These are phyloP conservation scores for Penicillium crustosum DNA, from an alignment of 2,329 filamentous ascomycete species.

Conservation along the genomic window DNA sequence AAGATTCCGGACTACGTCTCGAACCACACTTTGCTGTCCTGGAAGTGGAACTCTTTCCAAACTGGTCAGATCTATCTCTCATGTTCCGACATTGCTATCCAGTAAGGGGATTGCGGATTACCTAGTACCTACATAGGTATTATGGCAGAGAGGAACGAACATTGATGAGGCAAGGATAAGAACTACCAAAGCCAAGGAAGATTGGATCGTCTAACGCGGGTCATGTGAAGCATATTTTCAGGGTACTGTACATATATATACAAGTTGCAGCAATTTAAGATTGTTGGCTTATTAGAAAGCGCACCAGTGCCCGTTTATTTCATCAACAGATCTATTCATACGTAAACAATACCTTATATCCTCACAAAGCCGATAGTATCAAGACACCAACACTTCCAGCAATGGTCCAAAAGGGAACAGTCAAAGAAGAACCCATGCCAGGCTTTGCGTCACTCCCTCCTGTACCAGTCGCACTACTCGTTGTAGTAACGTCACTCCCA, in stretches of 20 bases:
- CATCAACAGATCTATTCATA: not conserved
- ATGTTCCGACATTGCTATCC: slow-evolving; percentile 55
- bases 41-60: slow-evolving; percentile 58
- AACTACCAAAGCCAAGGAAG: not conserved
- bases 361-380: not conserved
- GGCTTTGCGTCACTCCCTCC: slow-evolving; percentile 3
- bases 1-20: slow-evolving; percentile 52
- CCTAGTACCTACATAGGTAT: not conserved
- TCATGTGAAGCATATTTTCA: not conserved
- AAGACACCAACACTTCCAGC: not conserved
- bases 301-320: not conserved
- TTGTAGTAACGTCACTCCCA: not conserved
- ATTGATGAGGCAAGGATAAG: not conserved
- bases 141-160: not conserved
- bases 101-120: not conserved
- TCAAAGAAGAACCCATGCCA: not conserved
- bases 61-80: slow-evolving; percentile 55
- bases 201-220: not conserved
- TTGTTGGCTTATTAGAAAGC: not conserved
- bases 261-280: not conserved
- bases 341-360: too few relatives aligned
- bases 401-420: not conserved
- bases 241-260: not conserved
- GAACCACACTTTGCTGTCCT: slow-evolving; percentile 53
- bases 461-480: not conserved